Evolutionary conservation across 2,329 filamentous ascomycete species (phyloP).

Genomic region (Phyllosticta citrichinensis): DNA sequence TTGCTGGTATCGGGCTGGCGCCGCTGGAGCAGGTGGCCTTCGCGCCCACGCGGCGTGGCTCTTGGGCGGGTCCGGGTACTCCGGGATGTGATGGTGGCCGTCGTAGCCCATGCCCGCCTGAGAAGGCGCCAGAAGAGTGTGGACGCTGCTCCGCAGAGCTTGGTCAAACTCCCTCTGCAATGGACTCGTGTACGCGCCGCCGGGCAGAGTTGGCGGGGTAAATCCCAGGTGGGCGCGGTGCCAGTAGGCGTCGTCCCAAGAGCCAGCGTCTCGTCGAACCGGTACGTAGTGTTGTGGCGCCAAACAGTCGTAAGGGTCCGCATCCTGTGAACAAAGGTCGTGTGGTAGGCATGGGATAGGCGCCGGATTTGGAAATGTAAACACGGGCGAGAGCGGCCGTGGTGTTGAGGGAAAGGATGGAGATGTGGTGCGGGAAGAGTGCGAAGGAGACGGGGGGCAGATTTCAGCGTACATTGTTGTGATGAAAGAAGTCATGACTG

Average conservation of each 20-base stretch:
- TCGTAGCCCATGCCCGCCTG: conserved; percentile 6
- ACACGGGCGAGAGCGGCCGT: conserved; percentile 33
- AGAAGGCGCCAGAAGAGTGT: background rate
- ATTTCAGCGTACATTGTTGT: conserved; percentile 62
- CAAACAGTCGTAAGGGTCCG: conserved; percentile 15
- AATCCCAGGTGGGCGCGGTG: conserved; percentile 6
- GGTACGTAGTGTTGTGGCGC: conserved; percentile 11
- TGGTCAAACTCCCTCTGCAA: conserved; percentile 21
- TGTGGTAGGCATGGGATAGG: background rate
- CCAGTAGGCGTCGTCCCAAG: conserved; percentile 8
- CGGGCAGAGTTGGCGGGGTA: conserved; percentile 15
- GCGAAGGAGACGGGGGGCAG: conserved; percentile 21
- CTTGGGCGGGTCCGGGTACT: conserved; percentile 21
- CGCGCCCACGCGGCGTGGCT: background rate
- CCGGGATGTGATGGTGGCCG: conserved; percentile 23
- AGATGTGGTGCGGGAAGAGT: conserved; percentile 23
- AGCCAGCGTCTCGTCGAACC: conserved; percentile 10
- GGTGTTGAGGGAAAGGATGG: conserved; percentile 22
- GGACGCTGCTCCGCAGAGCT: conserved; percentile 16
- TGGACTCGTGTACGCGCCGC: conserved; percentile 22
- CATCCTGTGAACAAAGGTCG: background rate
- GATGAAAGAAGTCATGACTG: conserved; percentile 65
- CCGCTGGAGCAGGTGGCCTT: background rate
- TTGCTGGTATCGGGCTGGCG: background rate
- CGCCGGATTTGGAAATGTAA: conserved; percentile 31